phyloP scores from a whole-genome alignment of 345 rosid species.

The Adansonia digitata region DNA sequence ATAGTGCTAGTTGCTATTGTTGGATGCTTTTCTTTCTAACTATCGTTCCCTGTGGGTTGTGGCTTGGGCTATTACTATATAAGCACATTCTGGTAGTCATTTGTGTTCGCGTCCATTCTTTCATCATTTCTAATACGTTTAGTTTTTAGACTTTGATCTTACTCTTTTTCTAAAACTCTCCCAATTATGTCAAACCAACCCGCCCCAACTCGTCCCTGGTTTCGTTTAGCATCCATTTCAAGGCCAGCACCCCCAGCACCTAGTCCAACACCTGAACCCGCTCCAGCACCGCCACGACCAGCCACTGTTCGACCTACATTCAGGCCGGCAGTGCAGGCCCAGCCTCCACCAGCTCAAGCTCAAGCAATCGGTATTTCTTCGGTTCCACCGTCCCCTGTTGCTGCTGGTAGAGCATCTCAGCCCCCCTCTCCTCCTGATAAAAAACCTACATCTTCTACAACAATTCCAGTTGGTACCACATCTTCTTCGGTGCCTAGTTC shows the following conservation, averaged over 20 bases:
- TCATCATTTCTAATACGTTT: neutral
- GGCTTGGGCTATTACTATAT: slow-evolving; percentile 8
- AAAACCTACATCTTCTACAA: slow-evolving; percentile 10
- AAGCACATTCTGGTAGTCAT: slow-evolving; percentile 17
- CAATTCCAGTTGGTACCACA: neutral
- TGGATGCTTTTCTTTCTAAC: slow-evolving; percentile 40
- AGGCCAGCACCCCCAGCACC: slow-evolving; percentile 32
- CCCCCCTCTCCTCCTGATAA: slow-evolving; percentile 25
- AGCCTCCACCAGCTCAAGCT: slow-evolving; percentile 19
- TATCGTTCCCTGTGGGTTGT: neutral
- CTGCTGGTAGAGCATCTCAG: slow-evolving; percentile 8
- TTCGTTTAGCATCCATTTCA: slow-evolving; percentile 41
- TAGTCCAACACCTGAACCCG: slow-evolving; percentile 26
- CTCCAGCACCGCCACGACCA: slow-evolving; percentile 36
- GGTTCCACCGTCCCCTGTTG: slow-evolving; percentile 34
- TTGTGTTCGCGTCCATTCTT: neutral
- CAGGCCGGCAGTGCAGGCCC: slow-evolving; percentile 29
- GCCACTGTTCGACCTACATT: slow-evolving; percentile 25
- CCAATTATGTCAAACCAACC: slow-evolving; percentile 39
- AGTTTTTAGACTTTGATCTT: neutral
- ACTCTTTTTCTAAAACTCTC: neutral
- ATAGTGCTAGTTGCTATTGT: slow-evolving; percentile 13
- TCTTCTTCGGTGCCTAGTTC: slow-evolving; percentile 2
- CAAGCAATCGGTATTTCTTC: slow-evolving; percentile 17
- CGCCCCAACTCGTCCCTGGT: slow-evolving; percentile 46